These are phyloP conservation scores for Blastobotrys muscicola DNA, from an alignment of 805 yeast genomes.

Conservation along the genomic window DNA sequence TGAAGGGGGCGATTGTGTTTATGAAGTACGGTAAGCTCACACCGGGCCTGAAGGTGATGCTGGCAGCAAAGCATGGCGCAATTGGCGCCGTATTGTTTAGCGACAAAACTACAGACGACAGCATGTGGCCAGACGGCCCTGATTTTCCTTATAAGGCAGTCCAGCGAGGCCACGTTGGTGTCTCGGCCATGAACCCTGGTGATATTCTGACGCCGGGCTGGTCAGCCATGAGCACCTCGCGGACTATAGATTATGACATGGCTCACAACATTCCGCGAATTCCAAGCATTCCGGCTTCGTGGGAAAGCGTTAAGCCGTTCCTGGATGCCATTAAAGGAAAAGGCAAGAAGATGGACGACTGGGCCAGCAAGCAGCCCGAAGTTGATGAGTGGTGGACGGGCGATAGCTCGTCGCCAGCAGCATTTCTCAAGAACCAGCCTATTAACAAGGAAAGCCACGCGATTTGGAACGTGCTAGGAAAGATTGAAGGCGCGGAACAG, in stretches of 20 bases:
- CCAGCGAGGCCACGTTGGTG: constrained; percentile 33
- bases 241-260: constrained; percentile 35
- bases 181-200: constrained; percentile 47
- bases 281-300: constrained; percentile 70
- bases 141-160: constrained; percentile 37
- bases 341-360: constrained; percentile 30
- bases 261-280: constrained; percentile 57
- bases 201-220: constrained; percentile 76
- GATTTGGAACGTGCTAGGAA: constrained; percentile 71
- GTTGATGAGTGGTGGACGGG: constrained; percentile 40
- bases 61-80: constrained; percentile 51
- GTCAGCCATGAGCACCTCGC: constrained; percentile 37
- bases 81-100: constrained; percentile 61
- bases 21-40: constrained; percentile 44
- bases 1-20: constrained; percentile 46
- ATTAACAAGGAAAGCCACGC: constrained; percentile 45
- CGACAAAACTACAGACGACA: constrained; percentile 21
- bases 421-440: constrained; percentile 32
- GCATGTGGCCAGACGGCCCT: constrained; percentile 26
- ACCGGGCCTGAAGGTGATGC: constrained; percentile 40
- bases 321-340: constrained; percentile 30
- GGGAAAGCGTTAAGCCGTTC: constrained; percentile 51
- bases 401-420: constrained; percentile 17
- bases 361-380: constrained; percentile 19
- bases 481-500: constrained; percentile 74